Base-by-base conservation (phyloP, 371 early-diverging fungal genomes). In the Actinomucor elegans region DNA sequence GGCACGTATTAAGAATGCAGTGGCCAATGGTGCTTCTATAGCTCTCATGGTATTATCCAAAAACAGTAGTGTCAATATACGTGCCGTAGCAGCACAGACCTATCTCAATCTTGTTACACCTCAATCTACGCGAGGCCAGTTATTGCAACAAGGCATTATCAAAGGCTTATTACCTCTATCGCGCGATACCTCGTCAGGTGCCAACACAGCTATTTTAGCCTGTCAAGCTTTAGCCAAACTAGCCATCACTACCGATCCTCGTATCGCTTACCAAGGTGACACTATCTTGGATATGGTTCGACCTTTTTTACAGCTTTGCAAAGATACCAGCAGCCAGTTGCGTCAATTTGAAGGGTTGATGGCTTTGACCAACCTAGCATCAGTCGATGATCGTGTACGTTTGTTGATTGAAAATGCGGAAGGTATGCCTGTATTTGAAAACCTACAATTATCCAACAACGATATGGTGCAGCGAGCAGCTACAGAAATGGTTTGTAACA, bases 361-460 rank as follows among this genome's bases (percentile, higher is more conserved):
- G 87, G 96, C 96, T 0, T 67, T 97, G 20, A 97, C 98, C 2
- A 97, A 97, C 55, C 73, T 97, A 7, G 91, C 92, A 1, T 82
- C 85, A 3, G 71, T 78, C 35, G 81, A 81, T 35, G 80, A 81
- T 42, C 53, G 70, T 27, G 70, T 83, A 0, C 71, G 84, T 43
- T 46, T 62, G 11, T 50, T 69, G 21, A 79, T 82, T 28, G 71
- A 73, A 15, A 61, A 74, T 15, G 75, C 71, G 2, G 69, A 79
- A 33, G 94, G 92, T 0, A 68, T 94, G 33, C 48, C 79, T 10
- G 69, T 75, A 9, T 83, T 96, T 63, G 93, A 95, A 64, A 81
- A 75, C 36, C 65, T 89, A 23, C 88, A 92, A 59, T 81, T 95
- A 34, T 89, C 91, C 14, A 88, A 89, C 47, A 80, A 94, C 53